Base-by-base conservation (phyloP, 176 grass and related monocot genomes). In the Carex scoparia region DNA sequence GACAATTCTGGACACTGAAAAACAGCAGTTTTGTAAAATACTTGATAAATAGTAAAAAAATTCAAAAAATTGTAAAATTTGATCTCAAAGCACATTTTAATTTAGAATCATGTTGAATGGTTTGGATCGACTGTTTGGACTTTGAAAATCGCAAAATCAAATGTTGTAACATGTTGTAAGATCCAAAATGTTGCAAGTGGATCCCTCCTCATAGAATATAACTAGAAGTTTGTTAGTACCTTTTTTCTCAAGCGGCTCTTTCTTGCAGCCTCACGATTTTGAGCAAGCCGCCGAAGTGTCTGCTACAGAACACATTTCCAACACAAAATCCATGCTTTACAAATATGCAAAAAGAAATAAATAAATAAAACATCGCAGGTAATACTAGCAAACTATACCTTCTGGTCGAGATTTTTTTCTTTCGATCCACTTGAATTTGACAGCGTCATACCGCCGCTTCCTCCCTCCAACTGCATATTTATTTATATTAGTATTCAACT, bases 201-300 rank as follows among this genome's bases (percentile, higher is more conserved):
- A 23, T 23, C 23, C 23, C 23, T 23, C 23, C 23, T 23, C 23
- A 23, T 23, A 23, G 61, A 83, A 23, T 59, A 81, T 84, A 10
- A 84, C 82, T 19, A 69, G n/a, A 31, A 87, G 79, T 12, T 84
- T 89, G 3, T n/a, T 66, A 73, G 62, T 77, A 99, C 96, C 91
- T 99, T 99, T 87, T 99, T 99, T 81, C 96, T 95, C 87, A 99
- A 91, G 73, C 93, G 91, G 84, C 96, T 99, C 82, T 99, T 99
- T 84, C 96, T 94, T 76, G 96, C 96, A 82, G 96, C 96, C 77
- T 99, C 96, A 3, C 93, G 96, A 88, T 99, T 99, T 90, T 99
- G 96, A 81, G 96, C 96, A 81, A 99, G 91, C 38, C 96, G 93
- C 12, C 96, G 91, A 69, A 94, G 30, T 79, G 91, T 84, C 96